A percentile compares a stretch with the other conserved stretches of the same genome.
phyloP scores from a whole-genome alignment of 2,329 filamentous ascomycete species.

The Periglandula ipomoeae region DNA sequence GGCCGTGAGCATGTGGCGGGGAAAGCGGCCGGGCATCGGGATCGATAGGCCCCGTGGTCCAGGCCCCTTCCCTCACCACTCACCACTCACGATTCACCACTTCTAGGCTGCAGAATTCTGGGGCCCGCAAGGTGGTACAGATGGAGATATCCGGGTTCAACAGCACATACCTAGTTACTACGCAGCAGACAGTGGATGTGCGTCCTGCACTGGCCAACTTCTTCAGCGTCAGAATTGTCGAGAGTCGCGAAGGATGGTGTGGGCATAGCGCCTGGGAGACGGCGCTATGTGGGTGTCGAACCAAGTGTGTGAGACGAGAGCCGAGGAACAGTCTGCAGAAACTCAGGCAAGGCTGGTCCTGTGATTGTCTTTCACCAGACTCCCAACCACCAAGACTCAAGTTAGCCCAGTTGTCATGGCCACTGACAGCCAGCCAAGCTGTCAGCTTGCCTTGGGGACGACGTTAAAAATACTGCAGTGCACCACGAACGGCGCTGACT shows the following conservation, averaged over 20 bases:
- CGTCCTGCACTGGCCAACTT: neutral
- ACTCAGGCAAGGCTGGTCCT: neutral
- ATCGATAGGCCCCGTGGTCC: neutral
- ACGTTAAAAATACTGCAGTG: neutral
- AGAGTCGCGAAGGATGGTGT: neutral
- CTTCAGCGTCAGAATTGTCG: neutral
- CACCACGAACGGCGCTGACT: neutral
- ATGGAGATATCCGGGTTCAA: too few species aligned
- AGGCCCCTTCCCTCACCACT: neutral
- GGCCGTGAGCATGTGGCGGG: neutral
- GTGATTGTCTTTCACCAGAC: neutral
- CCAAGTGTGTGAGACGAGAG: constrained; percentile 9
- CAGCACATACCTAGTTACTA: too few species aligned
- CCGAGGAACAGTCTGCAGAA: constrained; percentile 3
- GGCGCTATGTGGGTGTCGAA: neutral
- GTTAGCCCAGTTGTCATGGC: too few species aligned
- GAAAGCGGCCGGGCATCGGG: neutral
- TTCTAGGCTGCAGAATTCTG: neutral
- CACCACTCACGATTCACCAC: too few species aligned
- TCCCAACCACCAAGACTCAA: neutral
- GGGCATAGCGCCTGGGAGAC: too few species aligned
- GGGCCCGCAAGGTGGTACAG: too few species aligned
- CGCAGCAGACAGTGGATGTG: too few species aligned
- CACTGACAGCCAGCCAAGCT: too few species aligned
- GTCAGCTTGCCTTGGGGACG: constrained; percentile 7